Percentiles rank a stretch among this genome's conserved stretches.
Conservation (phyloP, 495 filamentous ascomycete species). For the Xylaria cubensis region DNA sequence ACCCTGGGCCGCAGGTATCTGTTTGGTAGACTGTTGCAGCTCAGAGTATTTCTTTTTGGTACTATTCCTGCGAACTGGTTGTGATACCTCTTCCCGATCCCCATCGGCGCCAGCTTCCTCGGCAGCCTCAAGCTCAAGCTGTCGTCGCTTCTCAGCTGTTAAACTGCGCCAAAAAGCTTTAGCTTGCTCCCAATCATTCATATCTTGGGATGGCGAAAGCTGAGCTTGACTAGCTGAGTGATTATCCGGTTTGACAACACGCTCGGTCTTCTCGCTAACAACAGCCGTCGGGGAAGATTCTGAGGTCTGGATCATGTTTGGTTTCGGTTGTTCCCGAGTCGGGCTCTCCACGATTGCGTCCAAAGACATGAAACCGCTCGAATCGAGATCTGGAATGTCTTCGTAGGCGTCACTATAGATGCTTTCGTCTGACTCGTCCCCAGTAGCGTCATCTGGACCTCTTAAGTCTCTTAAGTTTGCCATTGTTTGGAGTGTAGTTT, state of each 20-base stretch:
- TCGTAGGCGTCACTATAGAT: conserved; percentile 91
- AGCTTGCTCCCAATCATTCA: conserved; percentile 64
- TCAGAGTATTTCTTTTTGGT: conserved; percentile 30
- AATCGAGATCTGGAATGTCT: conserved; percentile 70
- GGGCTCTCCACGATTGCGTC: conserved; percentile 81
- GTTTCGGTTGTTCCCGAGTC: conserved; percentile 20
- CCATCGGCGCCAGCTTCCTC: conserved; percentile 55
- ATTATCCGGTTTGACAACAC: neutral
- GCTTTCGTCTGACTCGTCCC: conserved; percentile 53
- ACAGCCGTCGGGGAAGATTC: conserved; percentile 13
- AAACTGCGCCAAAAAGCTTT: conserved; percentile 70
- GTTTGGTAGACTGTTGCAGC: conserved; percentile 22
- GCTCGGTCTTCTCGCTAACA: conserved; percentile 15
- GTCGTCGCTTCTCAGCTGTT: conserved; percentile 61
- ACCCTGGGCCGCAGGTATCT: neutral
- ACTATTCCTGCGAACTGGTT: conserved; percentile 35
- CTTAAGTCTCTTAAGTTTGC: conserved; percentile 19
- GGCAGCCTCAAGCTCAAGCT: conserved; percentile 62
- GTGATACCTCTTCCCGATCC: conserved; percentile 48
- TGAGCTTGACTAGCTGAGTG: conserved; percentile 12
- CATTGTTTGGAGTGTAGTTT: conserved; percentile 36
- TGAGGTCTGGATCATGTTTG: neutral
- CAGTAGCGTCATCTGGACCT: conserved; percentile 18
- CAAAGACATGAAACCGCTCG: conserved; percentile 80
- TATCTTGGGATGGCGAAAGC: conserved; percentile 13